A percentile compares a stretch with the other conserved stretches of the same genome.
Conservation (phyloP, 495 filamentous ascomycete genomes). For the Sordaria brevicollis region DNA sequence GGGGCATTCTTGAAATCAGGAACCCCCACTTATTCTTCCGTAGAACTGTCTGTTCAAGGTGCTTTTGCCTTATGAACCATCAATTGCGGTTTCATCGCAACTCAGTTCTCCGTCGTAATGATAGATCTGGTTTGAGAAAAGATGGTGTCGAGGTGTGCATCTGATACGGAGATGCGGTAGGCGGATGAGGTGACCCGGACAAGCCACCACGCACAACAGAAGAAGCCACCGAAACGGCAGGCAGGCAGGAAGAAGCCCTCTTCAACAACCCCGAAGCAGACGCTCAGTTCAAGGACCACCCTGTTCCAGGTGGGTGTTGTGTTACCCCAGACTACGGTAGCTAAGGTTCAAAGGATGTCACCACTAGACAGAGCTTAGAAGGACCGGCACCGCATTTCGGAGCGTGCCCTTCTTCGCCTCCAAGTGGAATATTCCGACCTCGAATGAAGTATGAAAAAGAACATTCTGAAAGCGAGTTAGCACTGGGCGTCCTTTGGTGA, state of each 20-base stretch:
- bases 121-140: background rate
- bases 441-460: background rate
- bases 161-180: background rate
- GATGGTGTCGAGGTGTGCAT: background rate
- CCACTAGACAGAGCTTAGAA: background rate
- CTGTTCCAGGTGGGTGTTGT: too few relatives aligned
- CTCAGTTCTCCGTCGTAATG: background rate
- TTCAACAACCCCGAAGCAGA: too few relatives aligned
- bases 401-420: background rate
- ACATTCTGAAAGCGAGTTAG: background rate
- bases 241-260: too few relatives aligned
- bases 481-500: background rate
- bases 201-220: background rate
- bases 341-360: background rate
- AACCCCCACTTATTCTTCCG: background rate
- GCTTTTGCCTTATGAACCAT: background rate
- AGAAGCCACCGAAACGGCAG: background rate
- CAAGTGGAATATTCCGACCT: background rate
- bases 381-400: background rate
- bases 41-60: background rate
- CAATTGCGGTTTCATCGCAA: background rate
- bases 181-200: background rate
- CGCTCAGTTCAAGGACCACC: too few relatives aligned
- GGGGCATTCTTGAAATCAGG: background rate
- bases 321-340: background rate